Conservation (phyloP, 2,329 filamentous ascomycete species). For the Nemania sp. region DNA sequence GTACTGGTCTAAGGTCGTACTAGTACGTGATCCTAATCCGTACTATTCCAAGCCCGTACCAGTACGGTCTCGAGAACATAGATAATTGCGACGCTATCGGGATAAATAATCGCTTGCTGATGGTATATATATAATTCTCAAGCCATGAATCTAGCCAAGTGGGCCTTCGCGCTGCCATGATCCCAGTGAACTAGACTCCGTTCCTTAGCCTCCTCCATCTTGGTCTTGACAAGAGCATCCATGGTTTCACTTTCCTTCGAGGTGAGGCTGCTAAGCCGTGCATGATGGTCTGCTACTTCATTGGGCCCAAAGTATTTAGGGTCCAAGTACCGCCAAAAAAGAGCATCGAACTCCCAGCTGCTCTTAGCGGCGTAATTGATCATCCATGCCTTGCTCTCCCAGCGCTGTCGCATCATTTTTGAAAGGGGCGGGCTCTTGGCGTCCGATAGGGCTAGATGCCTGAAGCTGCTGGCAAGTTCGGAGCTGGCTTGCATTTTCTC, state of each 20-base stretch:
- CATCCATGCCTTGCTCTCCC: slow-evolving; percentile 51
- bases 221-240: slow-evolving; percentile 5
- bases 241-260: slow-evolving; percentile 6
- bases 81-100: slow-evolving; percentile 25
- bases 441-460: slow-evolving; percentile 43
- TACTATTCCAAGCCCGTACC: neutral
- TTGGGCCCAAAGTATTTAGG: slow-evolving; percentile 50
- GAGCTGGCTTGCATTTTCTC: slow-evolving; percentile 33
- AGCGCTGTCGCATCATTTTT: slow-evolving; percentile 52
- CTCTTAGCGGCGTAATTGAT: slow-evolving; percentile 53
- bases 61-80: slow-evolving; percentile 12
- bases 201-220: slow-evolving; percentile 15
- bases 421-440: slow-evolving; percentile 23
- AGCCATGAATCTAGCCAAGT: slow-evolving; percentile 19
- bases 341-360: slow-evolving; percentile 55
- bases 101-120: slow-evolving; percentile 25
- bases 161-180: slow-evolving; percentile 21
- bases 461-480: slow-evolving; percentile 15
- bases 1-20: neutral
- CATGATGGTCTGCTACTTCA: slow-evolving; percentile 21
- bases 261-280: slow-evolving; percentile 7
- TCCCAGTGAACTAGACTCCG: slow-evolving; percentile 15
- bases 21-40: neutral
- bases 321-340: slow-evolving; percentile 55
- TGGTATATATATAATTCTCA: slow-evolving; percentile 17